These are phyloP conservation scores for Hyaloscypha bicolor DNA, from an alignment of 495 filamentous ascomycete species.

Conservation along the genomic window DNA sequence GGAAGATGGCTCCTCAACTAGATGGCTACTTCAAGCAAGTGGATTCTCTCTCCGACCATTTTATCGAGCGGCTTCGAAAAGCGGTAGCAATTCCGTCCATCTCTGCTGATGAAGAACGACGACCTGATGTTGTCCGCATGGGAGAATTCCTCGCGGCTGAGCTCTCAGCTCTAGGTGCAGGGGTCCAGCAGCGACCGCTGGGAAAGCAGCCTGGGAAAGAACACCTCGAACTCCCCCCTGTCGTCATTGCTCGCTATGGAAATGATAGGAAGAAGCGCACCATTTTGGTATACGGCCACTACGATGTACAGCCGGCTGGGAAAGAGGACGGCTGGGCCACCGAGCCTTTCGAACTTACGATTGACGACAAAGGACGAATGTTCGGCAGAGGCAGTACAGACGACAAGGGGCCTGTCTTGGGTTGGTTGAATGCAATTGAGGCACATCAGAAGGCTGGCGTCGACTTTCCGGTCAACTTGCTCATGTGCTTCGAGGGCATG, in stretches of 20 bases:
- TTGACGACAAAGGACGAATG: conserved; percentile 91
- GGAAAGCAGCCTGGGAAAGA: conserved; percentile 91
- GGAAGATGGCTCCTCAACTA: conserved; percentile 81
- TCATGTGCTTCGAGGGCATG: conserved; percentile 99
- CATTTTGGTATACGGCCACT: conserved; percentile 96
- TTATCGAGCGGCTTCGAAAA: conserved; percentile 89
- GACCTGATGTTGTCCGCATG: conserved; percentile 94
- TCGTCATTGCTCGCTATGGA: conserved; percentile 89
- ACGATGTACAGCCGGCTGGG: conserved; percentile 95
- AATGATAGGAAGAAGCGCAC: conserved; percentile 89
- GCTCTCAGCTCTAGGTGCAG: conserved; percentile 79
- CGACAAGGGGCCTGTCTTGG: conserved; percentile 97
- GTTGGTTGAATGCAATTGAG: conserved; percentile 97
- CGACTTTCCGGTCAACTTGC: conserved; percentile 94
- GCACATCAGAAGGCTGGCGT: conserved; percentile 93
- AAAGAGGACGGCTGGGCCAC: conserved; percentile 96
- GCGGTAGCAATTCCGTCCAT: conserved; percentile 96
- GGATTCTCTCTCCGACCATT: conserved; percentile 73
- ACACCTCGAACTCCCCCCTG: conserved; percentile 88
- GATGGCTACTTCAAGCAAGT: conserved; percentile 89
- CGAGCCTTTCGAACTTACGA: conserved; percentile 87
- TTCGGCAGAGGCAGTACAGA: conserved; percentile 94
- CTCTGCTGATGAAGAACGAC: conserved; percentile 84
- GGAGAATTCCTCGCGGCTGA: conserved; percentile 85
- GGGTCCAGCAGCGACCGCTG: conserved; percentile 78